Evolutionary conservation across 1,284 basidiomycete species (phyloP).

Genomic region (Ceratobasidium sp.): DNA sequence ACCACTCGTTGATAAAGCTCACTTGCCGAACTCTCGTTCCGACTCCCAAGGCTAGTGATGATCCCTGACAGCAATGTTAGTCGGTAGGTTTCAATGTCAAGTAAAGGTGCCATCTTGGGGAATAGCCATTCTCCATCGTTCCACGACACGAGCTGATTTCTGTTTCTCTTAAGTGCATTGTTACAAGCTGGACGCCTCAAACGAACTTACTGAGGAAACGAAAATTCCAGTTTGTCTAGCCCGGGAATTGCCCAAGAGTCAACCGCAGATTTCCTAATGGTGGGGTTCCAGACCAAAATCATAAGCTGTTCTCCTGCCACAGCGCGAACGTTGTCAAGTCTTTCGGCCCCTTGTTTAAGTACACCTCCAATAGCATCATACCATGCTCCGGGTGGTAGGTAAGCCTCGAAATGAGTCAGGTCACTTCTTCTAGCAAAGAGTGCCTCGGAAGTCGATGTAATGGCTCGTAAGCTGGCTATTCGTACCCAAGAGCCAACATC

Average conservation of each 20-base stretch:
- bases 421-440: conserved; percentile 46
- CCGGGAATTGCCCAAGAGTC: conserved; percentile 68
- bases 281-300: conserved; percentile 65
- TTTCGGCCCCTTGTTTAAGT: conserved; percentile 90
- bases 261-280: conserved; percentile 57
- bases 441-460: conserved; percentile 57
- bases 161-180: conserved; percentile 50
- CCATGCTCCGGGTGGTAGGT: conserved; percentile 73
- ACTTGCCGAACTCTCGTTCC: conserved; percentile 84
- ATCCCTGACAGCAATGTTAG: conserved; percentile 77
- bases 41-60: conserved; percentile 82
- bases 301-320: conserved; percentile 78
- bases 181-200: conserved; percentile 31
- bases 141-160: conserved; percentile 67
- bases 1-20: conserved; percentile 30
- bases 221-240: conserved; percentile 61
- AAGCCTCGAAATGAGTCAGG: conserved; percentile 61
- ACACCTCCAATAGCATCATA: conserved; percentile 75
- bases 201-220: conserved; percentile 70
- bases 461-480: conserved; percentile 76
- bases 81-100: conserved; percentile 74
- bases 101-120: conserved; percentile 76
- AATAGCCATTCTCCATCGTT: conserved; percentile 79
- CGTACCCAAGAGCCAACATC: conserved; percentile 99
- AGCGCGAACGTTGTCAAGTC: conserved; percentile 90